Evolutionary conservation across 768 basidiomycete species (phyloP), one percentile per base, ranked within the genome.

Genomic region (Boletus insuetus): DNA sequence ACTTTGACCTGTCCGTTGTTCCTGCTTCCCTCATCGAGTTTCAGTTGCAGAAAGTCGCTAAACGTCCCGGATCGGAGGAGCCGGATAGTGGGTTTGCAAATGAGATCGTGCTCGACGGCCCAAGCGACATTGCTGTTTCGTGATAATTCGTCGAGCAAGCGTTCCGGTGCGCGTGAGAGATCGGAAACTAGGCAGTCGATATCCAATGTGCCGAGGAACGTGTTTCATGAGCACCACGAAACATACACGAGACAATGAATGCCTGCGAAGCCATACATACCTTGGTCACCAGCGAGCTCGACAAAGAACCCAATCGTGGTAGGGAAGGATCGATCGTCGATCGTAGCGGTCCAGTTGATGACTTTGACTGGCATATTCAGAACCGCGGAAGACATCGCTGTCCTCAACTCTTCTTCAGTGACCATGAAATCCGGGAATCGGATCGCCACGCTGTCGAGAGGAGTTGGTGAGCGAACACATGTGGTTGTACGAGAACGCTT

Each of bases 21-120:
- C 1, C 41, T 24, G 2, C 49, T 49, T 1, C 53, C 46, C 44
- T 51, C 48, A 26, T 68, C 63, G 11, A 51, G 45, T 24, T 47
- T 68, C 34, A 57, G 31, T n/a, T 54, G 60, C n/a, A 58, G 54
- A 38, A 58, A 69, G 0, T 53, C 65, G 8, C 53, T 50, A 42
- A 68, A 68, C 7, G 68, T 65, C 17, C 62, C 64, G 2, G 48
- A 12, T 31, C 49, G 42, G 22, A 68, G 58, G 9, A 69, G 49
- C 31, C 68, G 55, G 35, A 68, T 45, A 17, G 63, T 65, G 29
- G 63, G 65, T 31, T 49, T 52, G 35, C 58, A 38, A n/a, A n/a
- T n/a, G n/a, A n/a, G n/a, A n/a, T n/a, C n/a, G n/a, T n/a, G n/a
- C n/a, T n/a, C n/a, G n/a, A n/a, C n/a, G n/a, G n/a, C n/a, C n/a